These are phyloP conservation scores for Pholiota microspora DNA, from an alignment of 768 basidiomycete genomes.

Conservation along the genomic window DNA sequence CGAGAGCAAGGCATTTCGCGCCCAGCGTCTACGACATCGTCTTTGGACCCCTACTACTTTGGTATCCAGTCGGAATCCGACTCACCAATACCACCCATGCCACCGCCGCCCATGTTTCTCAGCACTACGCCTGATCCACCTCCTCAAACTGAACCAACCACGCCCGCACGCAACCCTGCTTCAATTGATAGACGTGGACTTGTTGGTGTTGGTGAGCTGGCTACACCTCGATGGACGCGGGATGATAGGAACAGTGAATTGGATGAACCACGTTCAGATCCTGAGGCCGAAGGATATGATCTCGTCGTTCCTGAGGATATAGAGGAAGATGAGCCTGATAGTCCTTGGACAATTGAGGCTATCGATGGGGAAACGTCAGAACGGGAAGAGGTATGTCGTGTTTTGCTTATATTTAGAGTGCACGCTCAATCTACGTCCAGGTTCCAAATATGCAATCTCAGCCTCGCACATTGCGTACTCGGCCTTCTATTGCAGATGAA, in stretches of 20 bases:
- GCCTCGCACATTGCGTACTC: slow-evolving; percentile 50
- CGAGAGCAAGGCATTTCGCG: slow-evolving; percentile 54
- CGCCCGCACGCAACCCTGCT: slow-evolving; percentile 76
- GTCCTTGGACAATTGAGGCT: slow-evolving; percentile 88
- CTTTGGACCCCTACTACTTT: slow-evolving; percentile 89
- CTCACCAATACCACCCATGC: slow-evolving; percentile 57
- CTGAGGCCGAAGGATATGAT: slow-evolving; percentile 40
- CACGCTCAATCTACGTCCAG: slow-evolving; percentile 27
- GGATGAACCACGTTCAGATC: slow-evolving; percentile 18
- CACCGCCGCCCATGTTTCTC: slow-evolving; percentile 34
- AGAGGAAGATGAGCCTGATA: slow-evolving; percentile 63
- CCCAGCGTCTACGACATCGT: slow-evolving; percentile 73
- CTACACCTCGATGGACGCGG: slow-evolving; percentile 92
- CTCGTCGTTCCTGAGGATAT: slow-evolving; percentile 36
- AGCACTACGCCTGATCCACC: slow-evolving; percentile 65
- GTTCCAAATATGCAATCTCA: slow-evolving; percentile 40
- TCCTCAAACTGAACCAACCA: slow-evolving; percentile 51
- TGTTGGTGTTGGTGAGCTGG: slow-evolving; percentile 92
- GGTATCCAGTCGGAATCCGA: slow-evolving; percentile 67
- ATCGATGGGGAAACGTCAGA: slow-evolving; percentile 78
- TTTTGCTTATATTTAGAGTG: slow-evolving; percentile 7
- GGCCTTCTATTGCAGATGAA: slow-evolving; percentile 73
- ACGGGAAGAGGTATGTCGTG: slow-evolving; percentile 55
- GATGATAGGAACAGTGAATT: slow-evolving; percentile 28
- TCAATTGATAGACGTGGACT: slow-evolving; percentile 83